Conservation (phyloP, 2,329 filamentous ascomycete genomes). For the Fusarium transvaalense region DNA sequence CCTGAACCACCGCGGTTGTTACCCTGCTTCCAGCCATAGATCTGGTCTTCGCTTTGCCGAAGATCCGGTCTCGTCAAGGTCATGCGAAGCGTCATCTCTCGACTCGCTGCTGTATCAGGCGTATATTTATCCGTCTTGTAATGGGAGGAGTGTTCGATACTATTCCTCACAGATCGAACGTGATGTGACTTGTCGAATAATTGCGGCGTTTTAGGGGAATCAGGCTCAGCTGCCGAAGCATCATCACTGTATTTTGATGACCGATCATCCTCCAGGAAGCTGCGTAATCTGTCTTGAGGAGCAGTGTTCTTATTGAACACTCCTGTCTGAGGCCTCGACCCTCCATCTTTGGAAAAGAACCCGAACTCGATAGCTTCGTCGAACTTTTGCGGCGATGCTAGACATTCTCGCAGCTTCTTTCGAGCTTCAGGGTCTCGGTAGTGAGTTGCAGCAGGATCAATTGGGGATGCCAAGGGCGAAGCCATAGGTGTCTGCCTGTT, state of each 20-base stretch:
- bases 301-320: constrained; percentile 48
- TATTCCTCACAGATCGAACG: constrained; percentile 48
- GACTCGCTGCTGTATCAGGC: constrained; percentile 67
- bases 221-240: constrained; percentile 67
- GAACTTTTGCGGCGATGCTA: constrained; percentile 92
- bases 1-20: constrained; percentile 60
- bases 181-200: constrained; percentile 57
- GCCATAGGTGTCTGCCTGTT: constrained; percentile 54
- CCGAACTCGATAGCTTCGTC: constrained; percentile 96
- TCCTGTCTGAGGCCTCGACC: constrained; percentile 52
- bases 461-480: constrained; percentile 49
- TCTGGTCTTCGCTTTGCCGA: constrained; percentile 77
- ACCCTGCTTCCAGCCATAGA: constrained; percentile 75
- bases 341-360: constrained; percentile 75
- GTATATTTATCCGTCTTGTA: constrained; percentile 58
- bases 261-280: constrained; percentile 70
- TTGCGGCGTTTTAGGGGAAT: constrained; percentile 70
- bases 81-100: constrained; percentile 97
- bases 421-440: constrained; percentile 93
- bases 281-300: constrained; percentile 65
- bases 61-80: constrained; percentile 92
- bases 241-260: constrained; percentile 69
- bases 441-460: constrained; percentile 81
- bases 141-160: constrained; percentile 45
- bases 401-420: constrained; percentile 84